A percentile compares a stretch with the other conserved stretches of the same genome.
Evolutionary conservation across 2,329 filamentous ascomycete species (phyloP).

Genomic region (Monilinia fructigena): DNA sequence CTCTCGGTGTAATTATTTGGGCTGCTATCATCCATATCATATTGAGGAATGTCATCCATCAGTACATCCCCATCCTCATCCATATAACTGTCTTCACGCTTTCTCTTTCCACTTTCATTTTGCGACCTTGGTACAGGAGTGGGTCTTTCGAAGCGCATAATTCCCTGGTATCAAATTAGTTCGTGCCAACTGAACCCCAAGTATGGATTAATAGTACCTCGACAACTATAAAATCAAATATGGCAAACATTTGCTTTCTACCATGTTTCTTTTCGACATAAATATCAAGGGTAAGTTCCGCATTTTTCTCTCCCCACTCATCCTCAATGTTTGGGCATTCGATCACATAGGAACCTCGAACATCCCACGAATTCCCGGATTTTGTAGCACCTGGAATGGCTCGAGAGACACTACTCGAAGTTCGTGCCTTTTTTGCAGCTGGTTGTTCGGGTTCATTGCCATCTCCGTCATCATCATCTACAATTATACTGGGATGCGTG

Average conservation of each 20-base stretch:
- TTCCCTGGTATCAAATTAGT: constrained; percentile 14
- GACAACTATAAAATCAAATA: constrained; percentile 29
- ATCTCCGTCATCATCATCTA: not conserved
- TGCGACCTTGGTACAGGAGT: constrained; percentile 21
- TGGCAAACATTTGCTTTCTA: constrained; percentile 27
- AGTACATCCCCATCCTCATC: constrained; percentile 26
- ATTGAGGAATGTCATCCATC: constrained; percentile 17
- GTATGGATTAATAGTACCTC: constrained; percentile 9
- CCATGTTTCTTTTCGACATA: constrained; percentile 24
- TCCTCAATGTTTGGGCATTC: constrained; percentile 24
- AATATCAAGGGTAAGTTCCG: constrained; percentile 24
- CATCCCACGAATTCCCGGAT: constrained; percentile 23
- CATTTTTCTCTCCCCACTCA: constrained; percentile 20
- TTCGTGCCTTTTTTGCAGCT: constrained; percentile 6
- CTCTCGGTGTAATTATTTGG: constrained; percentile 18
- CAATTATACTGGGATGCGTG: not conserved
- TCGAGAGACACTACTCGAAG: not conserved
- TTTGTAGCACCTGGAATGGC: not conserved
- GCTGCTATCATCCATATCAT: not conserved
- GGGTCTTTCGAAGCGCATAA: constrained; percentile 32
- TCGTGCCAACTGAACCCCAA: not conserved
- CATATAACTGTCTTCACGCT: constrained; percentile 21
- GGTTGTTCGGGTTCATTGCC: not conserved
- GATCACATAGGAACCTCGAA: constrained; percentile 26
- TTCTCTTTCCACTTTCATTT: constrained; percentile 14